Evolutionary conservation across 1,284 basidiomycete genomes (phyloP), one percentile per base, ranked within the genome.

Genomic region (Trichosporon sp.): DNA sequence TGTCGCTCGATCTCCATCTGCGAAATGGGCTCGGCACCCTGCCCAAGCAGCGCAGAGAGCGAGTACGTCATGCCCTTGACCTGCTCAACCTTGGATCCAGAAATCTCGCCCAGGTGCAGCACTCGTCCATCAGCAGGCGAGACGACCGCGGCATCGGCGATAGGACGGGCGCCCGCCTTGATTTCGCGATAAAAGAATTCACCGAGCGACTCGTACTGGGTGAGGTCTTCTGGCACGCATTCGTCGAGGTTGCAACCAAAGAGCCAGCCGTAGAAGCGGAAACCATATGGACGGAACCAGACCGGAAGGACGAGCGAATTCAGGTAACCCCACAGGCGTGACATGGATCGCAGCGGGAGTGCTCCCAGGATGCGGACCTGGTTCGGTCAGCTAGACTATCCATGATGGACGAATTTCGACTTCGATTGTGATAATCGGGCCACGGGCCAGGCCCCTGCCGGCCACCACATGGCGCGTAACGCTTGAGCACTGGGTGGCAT

Each of bases 11-110:
- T 68, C 44, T 69, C 63, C 32, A 61, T 63, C 7, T 60, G 56
- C 13, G 46, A 7, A 19, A 54, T 29, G 29, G 61, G 32, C 40
- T 70, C 56, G 58, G 60, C 59, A 49, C 74, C 68, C 29, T 72
- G 72, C 37, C 92, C 92, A 9, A 98, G 87, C 0, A 99, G 84
- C 0, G 95, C 94, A 70, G 95, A 90, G 25, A 99, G 85, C 7
- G 93, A 96, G 75, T 98, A 98, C 0, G 93, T 98, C 69, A 96
- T 89, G 16, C 95, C 95, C 80, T 99, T 99, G 74, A 99, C 93
- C 81, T 98, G 95, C 78, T 97, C 95, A 49, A 99, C 92, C 31
- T 87, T 87, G 49, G 82, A 78, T 59, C 88, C 86, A 67, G 89
- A 87, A 70, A 99, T 91, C 2, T 87, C 87, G 27, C 95, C 96